Evolutionary conservation across 2,329 filamentous ascomycete genomes (phyloP).

Genomic region (Colletotrichum cereale): DNA sequence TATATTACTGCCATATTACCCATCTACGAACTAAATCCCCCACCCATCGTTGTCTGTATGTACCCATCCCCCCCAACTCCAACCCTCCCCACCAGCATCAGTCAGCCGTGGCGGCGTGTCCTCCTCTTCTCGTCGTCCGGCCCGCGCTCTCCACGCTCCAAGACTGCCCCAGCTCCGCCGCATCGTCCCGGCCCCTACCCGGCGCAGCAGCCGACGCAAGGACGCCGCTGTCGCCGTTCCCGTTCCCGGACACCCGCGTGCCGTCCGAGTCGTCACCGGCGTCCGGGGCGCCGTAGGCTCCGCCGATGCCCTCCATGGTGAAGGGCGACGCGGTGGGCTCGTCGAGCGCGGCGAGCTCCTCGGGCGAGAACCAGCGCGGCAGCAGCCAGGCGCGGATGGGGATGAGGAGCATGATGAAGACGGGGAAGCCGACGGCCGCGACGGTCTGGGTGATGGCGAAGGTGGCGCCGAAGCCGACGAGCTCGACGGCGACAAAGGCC

Average conservation of each 20-base stretch:
- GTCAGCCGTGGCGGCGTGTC: conserved; percentile 5
- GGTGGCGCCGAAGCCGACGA: conserved; percentile 80
- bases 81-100: neutral
- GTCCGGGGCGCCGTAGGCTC: conserved; percentile 62
- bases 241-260: conserved; percentile 9
- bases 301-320: conserved; percentile 81
- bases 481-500: conserved; percentile 76
- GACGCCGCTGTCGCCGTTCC: conserved; percentile 43
- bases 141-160: neutral
- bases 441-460: conserved; percentile 89
- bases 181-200: conserved; percentile 51
- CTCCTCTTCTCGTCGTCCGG: conserved; percentile 1
- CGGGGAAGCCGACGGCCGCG: conserved; percentile 83
- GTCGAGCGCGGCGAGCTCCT: conserved; percentile 75
- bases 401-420: conserved; percentile 78
- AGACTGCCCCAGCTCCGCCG: conserved; percentile 48
- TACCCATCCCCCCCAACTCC: neutral
- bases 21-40: neutral
- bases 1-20: neutral
- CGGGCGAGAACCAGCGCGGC: conserved; percentile 69
- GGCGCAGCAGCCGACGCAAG: conserved; percentile 46
- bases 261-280: conserved; percentile 39
- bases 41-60: neutral
- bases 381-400: conserved; percentile 74
- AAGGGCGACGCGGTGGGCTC: conserved; percentile 81